Base-by-base conservation (phyloP, 1,139 yeast genomes). In the Taiozyma onychis region DNA sequence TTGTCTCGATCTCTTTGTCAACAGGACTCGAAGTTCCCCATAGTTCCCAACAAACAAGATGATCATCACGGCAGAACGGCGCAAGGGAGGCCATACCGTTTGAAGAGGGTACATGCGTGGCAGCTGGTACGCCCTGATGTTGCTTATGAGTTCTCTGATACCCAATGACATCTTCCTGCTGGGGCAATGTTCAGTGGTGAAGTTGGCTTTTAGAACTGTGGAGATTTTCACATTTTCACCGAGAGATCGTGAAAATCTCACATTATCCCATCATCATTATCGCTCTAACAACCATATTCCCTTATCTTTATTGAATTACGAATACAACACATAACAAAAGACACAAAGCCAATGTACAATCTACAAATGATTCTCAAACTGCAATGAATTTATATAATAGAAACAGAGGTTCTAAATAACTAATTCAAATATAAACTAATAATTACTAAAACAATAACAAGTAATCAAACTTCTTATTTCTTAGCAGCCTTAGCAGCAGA, bases 401-500 rank as follows among this genome's bases (percentile, higher is more conserved):
- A 37, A 37, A 37, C 41, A 37, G 7, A 37, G 41, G 10, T 21
- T 37, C 41, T 37, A 37, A 37, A 16, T 24, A 24, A 37, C 9
- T 9, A 16, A 37, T 37, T 37, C 41, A 37, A 37, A 18, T 18
- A 16, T 18, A 37, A 37, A 37, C 24, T 37, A 37, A 37, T 30
- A 2, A 37, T 21, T 24, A 37, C 22, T 21, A 16, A 37, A 16
- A 37, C 14, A 37, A 37, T 37, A 37, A 37, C 22, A 37, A 37
- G 41, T 37, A 37, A 22, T 37, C 18, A 37, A 37, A 18, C 41
- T 37, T 37, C 73, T 86, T 90, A 91, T 84, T 91, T 89, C 91
- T 90, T 91, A 74, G 86, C 85, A 77, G 97, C 97, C 90, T 91
- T 93, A 72, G 78, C 84, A 75, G 98, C 98, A 78, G 98, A 95